phyloP scores from a whole-genome alignment of 106 monocot genomes.

The Gastrodia elata region DNA sequence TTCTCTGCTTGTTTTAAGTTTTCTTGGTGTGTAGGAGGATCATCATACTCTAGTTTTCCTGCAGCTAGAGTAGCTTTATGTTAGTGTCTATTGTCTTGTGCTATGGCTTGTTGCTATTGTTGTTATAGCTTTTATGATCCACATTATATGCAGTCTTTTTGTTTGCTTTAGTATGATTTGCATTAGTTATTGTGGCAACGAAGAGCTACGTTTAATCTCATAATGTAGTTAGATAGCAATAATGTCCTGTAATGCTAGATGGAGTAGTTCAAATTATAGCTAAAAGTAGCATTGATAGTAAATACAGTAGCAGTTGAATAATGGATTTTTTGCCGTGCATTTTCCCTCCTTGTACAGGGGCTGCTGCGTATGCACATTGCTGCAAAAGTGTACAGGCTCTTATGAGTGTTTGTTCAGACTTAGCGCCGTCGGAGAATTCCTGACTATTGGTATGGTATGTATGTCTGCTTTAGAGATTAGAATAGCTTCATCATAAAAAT shows the following conservation, averaged over 20 bases:
- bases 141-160: background rate
- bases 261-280: slow-evolving; percentile 1
- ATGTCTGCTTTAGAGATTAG: background rate
- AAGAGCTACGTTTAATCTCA: too few species aligned
- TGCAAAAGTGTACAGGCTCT: background rate
- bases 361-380: slow-evolving; percentile 7
- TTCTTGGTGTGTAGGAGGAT: slow-evolving; percentile 8
- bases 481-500: too few species aligned
- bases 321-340: slow-evolving; percentile 12
- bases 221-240: too few species aligned
- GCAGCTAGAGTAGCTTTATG: slow-evolving; percentile 15
- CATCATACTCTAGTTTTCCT: slow-evolving; percentile 6
- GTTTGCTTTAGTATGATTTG: background rate
- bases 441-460: slow-evolving; percentile 10
- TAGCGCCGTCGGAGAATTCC: too few species aligned
- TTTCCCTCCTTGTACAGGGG: slow-evolving; percentile 19
- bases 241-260: too few species aligned
- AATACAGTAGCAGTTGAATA: slow-evolving; percentile 12
- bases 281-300: slow-evolving; percentile 4
- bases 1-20: slow-evolving; percentile 9
- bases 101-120: slow-evolving; percentile 2
- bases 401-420: too few species aligned
- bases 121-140: background rate
- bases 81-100: background rate
- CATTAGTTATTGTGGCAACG: background rate